Evolutionary conservation across 139 green algal species (phyloP), one percentile per base, ranked within the genome.

Genomic region (Picochlorum sp.): DNA sequence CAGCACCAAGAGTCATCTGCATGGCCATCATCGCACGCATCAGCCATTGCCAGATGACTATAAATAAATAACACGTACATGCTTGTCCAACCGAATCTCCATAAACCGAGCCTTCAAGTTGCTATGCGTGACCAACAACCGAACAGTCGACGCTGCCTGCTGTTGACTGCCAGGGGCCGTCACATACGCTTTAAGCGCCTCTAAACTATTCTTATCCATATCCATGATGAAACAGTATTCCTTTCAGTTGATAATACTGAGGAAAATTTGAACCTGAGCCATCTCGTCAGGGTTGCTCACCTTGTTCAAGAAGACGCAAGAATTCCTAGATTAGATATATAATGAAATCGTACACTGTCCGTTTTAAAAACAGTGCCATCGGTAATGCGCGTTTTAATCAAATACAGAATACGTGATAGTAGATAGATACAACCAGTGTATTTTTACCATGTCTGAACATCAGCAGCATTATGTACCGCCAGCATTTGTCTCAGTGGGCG

Each of bases 21-120:
- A 31, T 8, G 15, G 47, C 5, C 16, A 11, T 20, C 47, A 20
- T 30, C 28, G 3, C 16, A 54, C 1, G 11, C 47, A 54, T 21
- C 47, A 21, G n/a, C 7, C 47, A 21, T 20, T 54, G 2, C 34
- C 34, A 41, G 8, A 41, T 11, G 7, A 9, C 0, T 54, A 54
- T 26, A n/a, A 1, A 57, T 7, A 64, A 2, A 21, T 24, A 26
- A 14, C 4, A 67, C 85, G 71, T 60, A 96, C 87, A 63, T 97
- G 83, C 45, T 81, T 63, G 77, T 97, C 91, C 3, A 99, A 79
- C 0, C 90, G 74, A 10, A 99, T 81, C 70, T 98, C 93, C 69
- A 94, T 86, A 62, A 97, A 97, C 21, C 75, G 73, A 9, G 83
- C 81, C 28, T 92, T 86, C 16, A 99, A 71, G 71, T 98, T 95